These are phyloP conservation scores for Endotrypanum monterogeii DNA, from an alignment of 208 protist genomes.

Conservation along the genomic window DNA sequence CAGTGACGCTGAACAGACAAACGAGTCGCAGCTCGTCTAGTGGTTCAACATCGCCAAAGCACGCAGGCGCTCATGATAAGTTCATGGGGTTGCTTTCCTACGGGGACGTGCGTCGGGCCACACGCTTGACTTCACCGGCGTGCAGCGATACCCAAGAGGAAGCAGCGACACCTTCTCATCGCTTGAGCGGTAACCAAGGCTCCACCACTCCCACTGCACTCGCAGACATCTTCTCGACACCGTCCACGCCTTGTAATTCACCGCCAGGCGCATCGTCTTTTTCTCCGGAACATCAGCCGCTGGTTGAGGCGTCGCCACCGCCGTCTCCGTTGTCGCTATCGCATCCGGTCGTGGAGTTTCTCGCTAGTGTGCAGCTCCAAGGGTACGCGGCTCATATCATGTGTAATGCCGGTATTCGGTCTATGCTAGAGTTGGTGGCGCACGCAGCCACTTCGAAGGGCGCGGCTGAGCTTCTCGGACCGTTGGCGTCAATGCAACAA, in stretches of 20 bases:
- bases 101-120: background rate
- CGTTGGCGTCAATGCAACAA: conserved; percentile 61
- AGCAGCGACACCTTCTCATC: conserved; percentile 10
- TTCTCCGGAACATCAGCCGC: no score
- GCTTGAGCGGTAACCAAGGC: background rate
- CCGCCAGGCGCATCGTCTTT: background rate
- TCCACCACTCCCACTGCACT: background rate
- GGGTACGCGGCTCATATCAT: conserved; percentile 64
- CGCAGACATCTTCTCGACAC: background rate
- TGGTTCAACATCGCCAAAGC: background rate
- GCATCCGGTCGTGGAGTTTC: conserved; percentile 76
- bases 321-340: conserved; percentile 29
- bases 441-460: conserved; percentile 31
- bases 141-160: conserved; percentile 15
- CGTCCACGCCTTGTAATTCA: background rate
- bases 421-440: conserved; percentile 49
- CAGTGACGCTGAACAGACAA: background rate
- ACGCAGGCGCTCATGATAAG: background rate
- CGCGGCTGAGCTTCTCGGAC: conserved; percentile 57
- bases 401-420: conserved; percentile 32
- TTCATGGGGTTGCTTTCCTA: background rate
- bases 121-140: background rate
- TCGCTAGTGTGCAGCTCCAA: conserved; percentile 73
- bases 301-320: background rate
- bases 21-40: background rate